These are phyloP conservation scores for Thecaphora thlaspeos DNA, from an alignment of 1,284 basidiomycete genomes.

Conservation along the genomic window DNA sequence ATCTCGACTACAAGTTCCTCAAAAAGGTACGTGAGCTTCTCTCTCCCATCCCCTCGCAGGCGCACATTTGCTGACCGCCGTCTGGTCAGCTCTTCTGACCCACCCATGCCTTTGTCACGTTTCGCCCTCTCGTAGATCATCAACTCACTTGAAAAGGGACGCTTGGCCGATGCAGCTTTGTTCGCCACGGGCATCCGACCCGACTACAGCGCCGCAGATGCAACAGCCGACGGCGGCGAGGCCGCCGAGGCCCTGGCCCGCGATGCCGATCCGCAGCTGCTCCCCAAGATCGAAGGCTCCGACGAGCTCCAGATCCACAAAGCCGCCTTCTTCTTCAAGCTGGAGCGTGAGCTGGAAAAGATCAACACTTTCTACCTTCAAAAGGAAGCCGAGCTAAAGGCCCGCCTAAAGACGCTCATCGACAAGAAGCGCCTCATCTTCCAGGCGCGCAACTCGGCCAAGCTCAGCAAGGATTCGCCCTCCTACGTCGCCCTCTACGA, in stretches of 20 bases:
- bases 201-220: constrained; percentile 21
- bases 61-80: too few relatives aligned
- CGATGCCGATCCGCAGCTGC: constrained; percentile 41
- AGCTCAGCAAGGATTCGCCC: constrained; percentile 50
- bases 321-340: constrained; percentile 97
- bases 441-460: constrained; percentile 32
- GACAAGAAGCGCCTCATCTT: constrained; percentile 76
- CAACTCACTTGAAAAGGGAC: constrained; percentile 89
- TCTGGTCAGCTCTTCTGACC: constrained; percentile 7
- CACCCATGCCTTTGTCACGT: not conserved
- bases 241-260: constrained; percentile 8
- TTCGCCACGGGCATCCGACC: constrained; percentile 80
- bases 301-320: constrained; percentile 70
- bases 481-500: constrained; percentile 72
- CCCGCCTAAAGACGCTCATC: constrained; percentile 83
- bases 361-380: constrained; percentile 99
- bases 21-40: constrained; percentile 78
- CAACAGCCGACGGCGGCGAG: too few relatives aligned
- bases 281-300: constrained; percentile 36
- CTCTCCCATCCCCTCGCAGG: too few relatives aligned
- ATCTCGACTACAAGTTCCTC: constrained; percentile 97
- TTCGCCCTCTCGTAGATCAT: constrained; percentile 76
- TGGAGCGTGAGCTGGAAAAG: constrained; percentile 98
- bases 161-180: constrained; percentile 82
- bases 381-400: constrained; percentile 90